Evolutionary conservation across 352 stramenopile genomes (phyloP).

Genomic region (Phytophthora quininea): DNA sequence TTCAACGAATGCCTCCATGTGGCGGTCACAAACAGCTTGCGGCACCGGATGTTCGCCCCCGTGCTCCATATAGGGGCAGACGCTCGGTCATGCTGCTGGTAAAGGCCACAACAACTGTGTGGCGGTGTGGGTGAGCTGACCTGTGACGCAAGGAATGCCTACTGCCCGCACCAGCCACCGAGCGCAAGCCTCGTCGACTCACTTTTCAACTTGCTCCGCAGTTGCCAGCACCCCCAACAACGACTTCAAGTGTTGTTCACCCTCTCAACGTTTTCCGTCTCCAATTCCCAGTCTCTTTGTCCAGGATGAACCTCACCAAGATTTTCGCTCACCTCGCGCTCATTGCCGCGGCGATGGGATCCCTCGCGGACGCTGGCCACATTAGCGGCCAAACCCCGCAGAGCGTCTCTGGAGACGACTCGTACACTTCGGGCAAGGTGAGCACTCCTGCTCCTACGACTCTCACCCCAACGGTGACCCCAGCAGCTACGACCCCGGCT

Average conservation of each 20-base stretch:
- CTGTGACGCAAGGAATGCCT: no score
- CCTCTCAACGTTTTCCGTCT: not conserved
- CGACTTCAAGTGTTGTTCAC: not conserved
- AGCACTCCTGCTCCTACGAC: slow-evolving; percentile 1
- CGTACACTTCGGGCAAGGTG: slow-evolving; percentile 5
- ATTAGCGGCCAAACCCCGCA: slow-evolving; percentile 12
- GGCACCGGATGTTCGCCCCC: no score
- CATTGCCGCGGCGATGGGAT: slow-evolving; percentile 25
- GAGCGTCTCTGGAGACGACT: slow-evolving; percentile 13
- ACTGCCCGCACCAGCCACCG: no score
- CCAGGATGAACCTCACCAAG: slow-evolving; percentile 41
- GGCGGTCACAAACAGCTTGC: no score
- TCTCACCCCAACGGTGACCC: slow-evolving; percentile 3
- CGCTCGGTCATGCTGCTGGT: no score
- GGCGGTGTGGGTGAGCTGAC: no score
- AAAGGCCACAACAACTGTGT: no score
- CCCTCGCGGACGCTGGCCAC: slow-evolving; percentile 28
- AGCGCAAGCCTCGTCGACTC: not conserved
- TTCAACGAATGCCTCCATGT: no score
- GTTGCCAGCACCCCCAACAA: not conserved
- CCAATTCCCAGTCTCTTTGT: slow-evolving; percentile 15
- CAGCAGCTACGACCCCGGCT: no score
- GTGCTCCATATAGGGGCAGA: no score
- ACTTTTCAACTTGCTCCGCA: not conserved
- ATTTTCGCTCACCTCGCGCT: slow-evolving; percentile 36